A percentile compares a stretch with the other conserved stretches of the same genome.
Evolutionary conservation across 2,329 filamentous ascomycete species (phyloP).

Genomic region (Magnaporthales sp.): DNA sequence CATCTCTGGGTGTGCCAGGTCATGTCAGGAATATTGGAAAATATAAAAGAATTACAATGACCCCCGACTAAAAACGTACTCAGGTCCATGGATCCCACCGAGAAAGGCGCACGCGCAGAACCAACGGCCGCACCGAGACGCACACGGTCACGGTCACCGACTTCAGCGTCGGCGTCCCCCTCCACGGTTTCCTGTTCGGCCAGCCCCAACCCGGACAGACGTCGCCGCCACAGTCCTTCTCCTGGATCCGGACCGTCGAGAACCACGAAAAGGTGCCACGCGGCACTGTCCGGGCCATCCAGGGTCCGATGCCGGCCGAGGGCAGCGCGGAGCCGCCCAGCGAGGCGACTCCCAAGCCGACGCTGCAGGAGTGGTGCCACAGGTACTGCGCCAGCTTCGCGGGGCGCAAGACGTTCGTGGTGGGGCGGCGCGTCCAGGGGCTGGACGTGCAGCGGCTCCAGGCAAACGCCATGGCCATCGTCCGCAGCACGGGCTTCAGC

Average conservation of each 20-base stretch:
- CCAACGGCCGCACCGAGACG: conserved; percentile 25
- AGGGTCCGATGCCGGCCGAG: conserved; percentile 30
- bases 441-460: conserved; percentile 49
- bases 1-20: background rate
- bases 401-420: conserved; percentile 45
- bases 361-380: conserved; percentile 56
- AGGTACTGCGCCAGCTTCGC: conserved; percentile 52
- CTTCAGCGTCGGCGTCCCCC: conserved; percentile 49
- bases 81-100: conserved; percentile 42
- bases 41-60: background rate
- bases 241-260: conserved; percentile 38
- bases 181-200: conserved; percentile 48
- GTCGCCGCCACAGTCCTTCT: conserved; percentile 29
- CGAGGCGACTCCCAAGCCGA: conserved; percentile 28
- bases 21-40: background rate
- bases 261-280: conserved; percentile 54
- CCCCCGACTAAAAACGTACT: background rate
- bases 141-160: conserved; percentile 32
- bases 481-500: conserved; percentile 58
- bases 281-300: conserved; percentile 48
- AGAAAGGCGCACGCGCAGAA: conserved; percentile 36
- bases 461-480: conserved; percentile 41
- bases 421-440: conserved; percentile 46
- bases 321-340: conserved; percentile 28
- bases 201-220: conserved; percentile 24